Evolutionary conservation across 306 rosid species (phyloP), one percentile per base, ranked within the genome.

Genomic region (Vigna hirtella): DNA sequence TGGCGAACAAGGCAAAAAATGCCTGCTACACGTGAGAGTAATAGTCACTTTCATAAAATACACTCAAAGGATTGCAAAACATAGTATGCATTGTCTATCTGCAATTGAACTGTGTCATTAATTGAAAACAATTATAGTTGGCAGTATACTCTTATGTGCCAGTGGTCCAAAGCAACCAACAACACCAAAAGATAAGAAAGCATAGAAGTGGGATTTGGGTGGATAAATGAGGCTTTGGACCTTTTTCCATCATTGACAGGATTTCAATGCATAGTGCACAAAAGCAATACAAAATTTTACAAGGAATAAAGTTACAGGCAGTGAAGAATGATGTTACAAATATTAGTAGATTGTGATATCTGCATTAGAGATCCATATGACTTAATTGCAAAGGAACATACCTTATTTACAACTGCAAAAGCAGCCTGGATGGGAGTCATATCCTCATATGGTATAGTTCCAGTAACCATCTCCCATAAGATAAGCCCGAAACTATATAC

Each of bases 381-480:
- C 49, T 15, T 52, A 32, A 74, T 34, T 49, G 80, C 79, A 59
- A 70, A 72, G 73, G 40, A 76, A 65, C 77, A 74, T 73, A 93
- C 99, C 99, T 95, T 95, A 47, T 90, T 87, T 43, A 95, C 97
- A 5, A 95, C 99, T 7, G 99, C 98, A 85, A 86, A 95, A 28
- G 99, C 99, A 50, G 99, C 99, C 83, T 95, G 99, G 74, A 93
- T 86, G 83, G 99, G 99, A 71, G 82, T 95, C 98, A 95, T 95
- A 48, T 95, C 96, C 68, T 90, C 94, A 36, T 92, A 95, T 2
- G 99, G 99, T 77, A 91, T 87, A 34, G 88, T 77, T 73, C 97
- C 99, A 0, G 96, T 81, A 61, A 91, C 83, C 96, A 95, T 84
- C 77, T 95, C 99, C 98, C 98, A 95, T 70, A 95, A 79, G 83